Base-by-base conservation (phyloP, 169 alveolate species). In the Babesia sp. region DNA sequence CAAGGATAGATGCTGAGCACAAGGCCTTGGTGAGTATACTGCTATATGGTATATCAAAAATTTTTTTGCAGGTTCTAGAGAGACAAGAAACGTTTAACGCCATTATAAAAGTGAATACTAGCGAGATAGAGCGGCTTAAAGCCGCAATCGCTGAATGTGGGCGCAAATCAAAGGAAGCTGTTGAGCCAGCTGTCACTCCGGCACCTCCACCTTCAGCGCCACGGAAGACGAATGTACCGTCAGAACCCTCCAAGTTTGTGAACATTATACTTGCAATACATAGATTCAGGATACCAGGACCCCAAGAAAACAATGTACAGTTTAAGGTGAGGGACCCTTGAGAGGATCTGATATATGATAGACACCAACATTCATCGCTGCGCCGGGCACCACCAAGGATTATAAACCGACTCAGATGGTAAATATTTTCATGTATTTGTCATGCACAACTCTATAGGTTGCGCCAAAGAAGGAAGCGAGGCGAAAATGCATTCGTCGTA, bases 51-150 rank as follows among this genome's bases (percentile, higher is more conserved):
- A 28, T 24, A 0, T 22, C 34, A n/a, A n/a, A n/a, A n/a, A 9
- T 0, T 36, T 14, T 12, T 1, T n/a, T 14, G 11, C 45, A 64
- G 74, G n/a, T 34, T 34, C 50, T n/a, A 8, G 74, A 64, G 34
- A 61, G 48, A 34, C 44, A 45, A 33, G 74, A 50, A 20, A 64
- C 44, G 54, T 64, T 36, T n/a, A 51, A 64, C 3, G 74, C 74
- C 2, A 64, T 64, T 0, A 11, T 44, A 22, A 50, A 64, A 24
- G 74, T 64, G 28, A 64, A 64, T 51, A 42, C 31, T 33, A 64
- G 61, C 54, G 74, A 64, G 51, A 64, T 64, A 1, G 50, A 36
- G 8, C 59, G 74, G 5, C 26, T 64, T 26, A 64, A 50, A 20
- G 50, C 45, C 11, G 5, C 37, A n/a, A 50, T 64, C 8, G 44